Conservation (phyloP, 2,329 filamentous ascomycete genomes). For the Ascochyta viciae-villosae region DNA sequence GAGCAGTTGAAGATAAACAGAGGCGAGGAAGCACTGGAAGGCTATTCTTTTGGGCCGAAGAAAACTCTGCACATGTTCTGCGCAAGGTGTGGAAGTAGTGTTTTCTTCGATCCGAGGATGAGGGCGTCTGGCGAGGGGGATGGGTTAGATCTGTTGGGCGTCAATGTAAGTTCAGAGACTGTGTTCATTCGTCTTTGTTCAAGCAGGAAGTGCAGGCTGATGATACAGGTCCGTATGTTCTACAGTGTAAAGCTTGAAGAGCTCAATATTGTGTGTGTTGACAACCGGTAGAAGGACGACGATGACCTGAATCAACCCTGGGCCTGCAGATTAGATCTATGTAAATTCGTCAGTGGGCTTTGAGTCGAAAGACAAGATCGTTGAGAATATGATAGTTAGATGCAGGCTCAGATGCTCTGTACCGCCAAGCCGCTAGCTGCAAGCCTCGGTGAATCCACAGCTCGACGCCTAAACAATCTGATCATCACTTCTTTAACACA, state of each 20-base stretch:
- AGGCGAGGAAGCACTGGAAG: slow-evolving; percentile 31
- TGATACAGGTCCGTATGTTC: slow-evolving; percentile 35
- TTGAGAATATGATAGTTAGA: background rate
- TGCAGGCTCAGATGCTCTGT: background rate
- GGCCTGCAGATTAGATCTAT: background rate
- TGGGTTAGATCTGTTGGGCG: slow-evolving; percentile 29
- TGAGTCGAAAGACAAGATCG: no score
- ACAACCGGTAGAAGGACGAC: slow-evolving; percentile 24
- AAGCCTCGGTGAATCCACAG: slow-evolving; percentile 32
- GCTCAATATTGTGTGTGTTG: slow-evolving; percentile 29
- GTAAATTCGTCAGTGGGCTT: background rate
- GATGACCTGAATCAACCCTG: background rate
- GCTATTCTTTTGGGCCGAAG: slow-evolving; percentile 37
- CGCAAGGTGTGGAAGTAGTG: slow-evolving; percentile 33
- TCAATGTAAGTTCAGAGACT: slow-evolving; percentile 34
- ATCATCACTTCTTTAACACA: slow-evolving; percentile 4
- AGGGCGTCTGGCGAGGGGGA: slow-evolving; percentile 25
- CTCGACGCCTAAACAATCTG: slow-evolving; percentile 5
- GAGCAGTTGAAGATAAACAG: slow-evolving; percentile 32
- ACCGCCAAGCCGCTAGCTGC: slow-evolving; percentile 32
- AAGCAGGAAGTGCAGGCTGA: background rate
- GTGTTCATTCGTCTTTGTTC: background rate
- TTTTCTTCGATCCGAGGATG: slow-evolving; percentile 40
- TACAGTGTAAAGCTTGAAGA: slow-evolving; percentile 34
- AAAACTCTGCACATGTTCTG: slow-evolving; percentile 39